Evolutionary conservation across 2,329 filamentous ascomycete species (phyloP), one percentile per base, ranked within the genome.

Genomic region (Aspergillus sp.): DNA sequence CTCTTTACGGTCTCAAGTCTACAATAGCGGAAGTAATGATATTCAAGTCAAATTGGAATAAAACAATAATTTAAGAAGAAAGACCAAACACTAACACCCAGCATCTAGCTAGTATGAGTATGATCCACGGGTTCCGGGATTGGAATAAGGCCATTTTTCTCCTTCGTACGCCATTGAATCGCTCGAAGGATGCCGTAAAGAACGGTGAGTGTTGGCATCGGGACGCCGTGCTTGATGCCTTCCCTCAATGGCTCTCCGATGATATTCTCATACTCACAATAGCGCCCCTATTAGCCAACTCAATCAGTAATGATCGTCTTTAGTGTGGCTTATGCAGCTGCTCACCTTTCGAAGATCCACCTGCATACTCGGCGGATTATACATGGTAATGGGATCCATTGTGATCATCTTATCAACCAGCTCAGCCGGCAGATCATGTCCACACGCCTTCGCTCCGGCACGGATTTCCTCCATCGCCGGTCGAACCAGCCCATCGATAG

Each of bases 201-300:
- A 16, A 62, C 65, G 11, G 57, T 63, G 12, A 73, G 51, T 3
- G 63, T 69, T 2, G 70, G 71, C 62, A 69, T 68, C 3, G 65
- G 42, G 9, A 86, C 82, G 1, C 82, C 82, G 0, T 74, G 69
- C 32, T 67, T 69, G 62, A 78, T 77, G 0, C 79, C 84, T 63
- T 83, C 83, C 2, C 81, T 72, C 50, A 86, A 60, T n/a, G 84
- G 82, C 72, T 86, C 84, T 1, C 84, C 84, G 3, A 86, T 69
- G 39, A 86, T 77, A 61, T 81, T 84, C 67, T 86, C 83, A 52
- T 80, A 78, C 68, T 87, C 84, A 59, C 84, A 81, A 55, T 78
- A 56, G 39, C 58, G 56, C 52, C 69, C 77, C 49, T 51, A n/a
- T 18, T 29, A 4, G 1, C 24, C 4, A 18, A 51, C 6, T 12